Conservation (phyloP, 345 rosid species). For the Streptanthus diversifolius region DNA sequence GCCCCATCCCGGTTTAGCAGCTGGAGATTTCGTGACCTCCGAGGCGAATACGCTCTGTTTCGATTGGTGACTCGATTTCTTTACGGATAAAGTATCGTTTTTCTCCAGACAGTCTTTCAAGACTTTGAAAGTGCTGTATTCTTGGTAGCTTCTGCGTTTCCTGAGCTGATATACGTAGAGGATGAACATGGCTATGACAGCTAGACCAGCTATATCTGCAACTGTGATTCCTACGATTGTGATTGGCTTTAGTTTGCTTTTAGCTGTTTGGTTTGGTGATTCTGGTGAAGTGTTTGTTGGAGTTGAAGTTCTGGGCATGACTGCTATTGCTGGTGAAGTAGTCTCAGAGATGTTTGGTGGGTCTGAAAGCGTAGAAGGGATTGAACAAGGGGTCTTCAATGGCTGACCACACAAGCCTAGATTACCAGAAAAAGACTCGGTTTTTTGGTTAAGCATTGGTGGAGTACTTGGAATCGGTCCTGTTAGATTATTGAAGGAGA, state of each 20-base stretch:
- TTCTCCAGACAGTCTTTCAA: constrained; percentile 35
- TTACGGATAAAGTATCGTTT: constrained; percentile 7
- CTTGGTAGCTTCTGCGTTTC: constrained; percentile 42
- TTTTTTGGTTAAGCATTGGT: constrained; percentile 56
- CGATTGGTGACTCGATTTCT: constrained; percentile 3
- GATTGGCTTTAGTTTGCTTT: constrained; percentile 57
- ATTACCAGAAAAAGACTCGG: constrained; percentile 56
- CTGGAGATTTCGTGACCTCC: constrained; percentile 18
- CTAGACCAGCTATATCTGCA: constrained; percentile 64
- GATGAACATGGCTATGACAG: constrained; percentile 53
- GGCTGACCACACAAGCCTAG: constrained; percentile 79
- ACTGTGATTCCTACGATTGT: constrained; percentile 58
- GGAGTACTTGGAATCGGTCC: constrained; percentile 63
- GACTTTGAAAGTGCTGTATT: constrained; percentile 25
- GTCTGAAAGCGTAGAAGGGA: constrained; percentile 68
- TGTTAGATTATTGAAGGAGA: constrained; percentile 80
- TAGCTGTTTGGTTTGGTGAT: constrained; percentile 14
- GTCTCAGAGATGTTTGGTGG: constrained; percentile 58
- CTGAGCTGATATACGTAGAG: constrained; percentile 62
- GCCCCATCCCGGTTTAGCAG: constrained; percentile 43
- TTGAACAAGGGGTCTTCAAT: constrained; percentile 56
- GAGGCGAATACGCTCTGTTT: constrained; percentile 18
- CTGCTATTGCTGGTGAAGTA: constrained; percentile 82
- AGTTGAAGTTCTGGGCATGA: constrained; percentile 51
- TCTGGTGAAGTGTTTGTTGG: constrained; percentile 33